Percentiles rank a stretch among this genome's conserved stretches.
These are phyloP conservation scores for Sarocladium strictum DNA, from an alignment of 2,329 filamentous ascomycete species.

Conservation along the genomic window DNA sequence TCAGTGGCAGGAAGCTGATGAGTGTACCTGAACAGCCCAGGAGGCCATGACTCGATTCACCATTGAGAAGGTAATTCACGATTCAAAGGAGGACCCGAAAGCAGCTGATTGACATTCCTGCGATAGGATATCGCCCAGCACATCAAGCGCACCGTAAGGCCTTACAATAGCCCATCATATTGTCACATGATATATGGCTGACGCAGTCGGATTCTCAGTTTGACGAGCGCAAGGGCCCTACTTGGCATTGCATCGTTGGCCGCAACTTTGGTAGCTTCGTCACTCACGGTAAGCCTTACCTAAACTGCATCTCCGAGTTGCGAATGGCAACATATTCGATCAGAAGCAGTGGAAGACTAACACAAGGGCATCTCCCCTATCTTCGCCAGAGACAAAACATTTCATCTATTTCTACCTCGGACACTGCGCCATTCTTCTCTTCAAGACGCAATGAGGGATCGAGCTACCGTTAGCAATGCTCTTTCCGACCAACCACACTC, in stretches of 20 bases:
- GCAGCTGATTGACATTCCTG: background rate
- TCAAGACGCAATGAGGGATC: constrained; percentile 85
- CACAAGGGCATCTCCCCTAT: background rate
- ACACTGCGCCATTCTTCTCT: constrained; percentile 94
- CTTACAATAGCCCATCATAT: background rate
- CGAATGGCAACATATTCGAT: background rate
- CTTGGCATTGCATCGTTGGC: constrained; percentile 98
- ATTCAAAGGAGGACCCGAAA: background rate
- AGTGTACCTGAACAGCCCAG: constrained; percentile 37
- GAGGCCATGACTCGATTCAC: constrained; percentile 59
- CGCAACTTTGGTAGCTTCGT: constrained; percentile 99
- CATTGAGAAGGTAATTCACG: constrained; percentile 47
- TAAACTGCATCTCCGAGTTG: background rate
- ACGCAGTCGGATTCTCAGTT: constrained; percentile 55
- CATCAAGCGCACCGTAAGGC: constrained; percentile 82
- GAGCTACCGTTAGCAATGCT: background rate
- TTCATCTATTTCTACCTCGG: constrained; percentile 99
- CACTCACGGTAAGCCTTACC: constrained; percentile 67
- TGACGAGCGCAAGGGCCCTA: constrained; percentile 92
- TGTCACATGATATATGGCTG: background rate
- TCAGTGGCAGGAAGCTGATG: constrained; percentile 18
- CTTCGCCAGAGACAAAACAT: constrained; percentile 84
- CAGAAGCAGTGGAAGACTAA: background rate
- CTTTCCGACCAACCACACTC: too few relatives aligned
- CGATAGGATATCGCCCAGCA: constrained; percentile 85